Evolutionary conservation across 768 basidiomycete species (phyloP).

Genomic region (Floccularia luteovirens): DNA sequence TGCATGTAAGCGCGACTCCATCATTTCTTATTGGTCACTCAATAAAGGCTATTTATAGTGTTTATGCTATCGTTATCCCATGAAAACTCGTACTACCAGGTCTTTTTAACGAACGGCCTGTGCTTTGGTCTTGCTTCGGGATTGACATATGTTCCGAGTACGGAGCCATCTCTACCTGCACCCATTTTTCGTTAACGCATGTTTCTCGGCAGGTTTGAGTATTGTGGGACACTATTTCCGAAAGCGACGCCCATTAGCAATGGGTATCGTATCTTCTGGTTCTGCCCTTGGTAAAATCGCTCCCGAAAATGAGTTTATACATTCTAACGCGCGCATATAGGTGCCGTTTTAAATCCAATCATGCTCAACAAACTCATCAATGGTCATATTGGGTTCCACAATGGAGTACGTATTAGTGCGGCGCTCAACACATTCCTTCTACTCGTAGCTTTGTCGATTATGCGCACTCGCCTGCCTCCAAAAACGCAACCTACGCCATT

Average conservation of each 20-base stretch:
- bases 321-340: neutral
- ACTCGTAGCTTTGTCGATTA: neutral
- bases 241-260: slow-evolving; percentile 27
- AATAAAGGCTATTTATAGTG: too few species aligned
- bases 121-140: slow-evolving; percentile 40
- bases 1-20: neutral
- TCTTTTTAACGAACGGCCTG: slow-evolving; percentile 44
- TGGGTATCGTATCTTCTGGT: slow-evolving; percentile 33
- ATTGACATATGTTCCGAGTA: slow-evolving; percentile 34
- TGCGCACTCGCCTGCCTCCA: slow-evolving; percentile 2
- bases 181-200: neutral
- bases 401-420: slow-evolving; percentile 3
- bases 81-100: slow-evolving; percentile 26
- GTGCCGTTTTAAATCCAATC: slow-evolving; percentile 1
- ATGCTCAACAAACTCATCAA: slow-evolving; percentile 4
- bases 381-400: slow-evolving; percentile 2
- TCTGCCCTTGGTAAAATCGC: slow-evolving; percentile 7
- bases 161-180: neutral
- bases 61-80: slow-evolving; percentile 26
- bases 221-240: slow-evolving; percentile 30
- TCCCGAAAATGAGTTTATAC: neutral
- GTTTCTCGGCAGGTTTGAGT: slow-evolving; percentile 22
- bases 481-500: neutral
- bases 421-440: neutral
- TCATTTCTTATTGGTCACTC: neutral